Evolutionary conservation across 2,329 filamentous ascomycete genomes (phyloP), one percentile per base, ranked within the genome.

Genomic region (Trichoderma breve): DNA sequence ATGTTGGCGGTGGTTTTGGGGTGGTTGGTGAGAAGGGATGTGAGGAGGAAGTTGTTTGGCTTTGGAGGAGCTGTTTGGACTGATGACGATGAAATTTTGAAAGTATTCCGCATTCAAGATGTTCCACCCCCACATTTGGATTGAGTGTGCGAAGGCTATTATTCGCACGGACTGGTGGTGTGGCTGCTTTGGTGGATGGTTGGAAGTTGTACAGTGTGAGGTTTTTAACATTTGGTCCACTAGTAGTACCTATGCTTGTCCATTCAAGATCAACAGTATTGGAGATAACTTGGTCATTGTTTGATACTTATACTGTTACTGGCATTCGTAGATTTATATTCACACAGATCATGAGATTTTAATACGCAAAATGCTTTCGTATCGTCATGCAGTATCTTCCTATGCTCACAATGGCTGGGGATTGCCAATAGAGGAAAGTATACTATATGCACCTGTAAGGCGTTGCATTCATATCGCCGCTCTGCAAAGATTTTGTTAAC

Each of bases 1-100:
- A 79, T 79, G 74, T 64, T 76, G 74, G 70, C 73, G 74, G 75
- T 71, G 64, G 60, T 47, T 51, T 60, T 30, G 47, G 71, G 64
- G 34, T 7, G 26, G 65, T 32, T 30, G 28, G 47, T n/a, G n/a
- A 53, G 21, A 28, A 24, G 26, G 6, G 47, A 43, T 7, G n/a
- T 26, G 21, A 65, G 32, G 18, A 36, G 6, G 28, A n/a, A 8
- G 9, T 47, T 61, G 66, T 70, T 70, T 53, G 36, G n/a, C 36
- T 28, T 34, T n/a, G 66, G 24, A 34, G 18, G 53, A 30, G 15
- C 43, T 53, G 4, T 28, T 21, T 21, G 69, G 69, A 47, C 14
- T 65, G 57, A 43, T 70, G 71, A 71, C 73, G 58, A 73, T 73
- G 71, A 73, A 73, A 73, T 72, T 73, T 73, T 62, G 57, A 69